These are phyloP conservation scores for Pichia sp. DNA, from an alignment of 1,139 yeast genomes.

Conservation along the genomic window DNA sequence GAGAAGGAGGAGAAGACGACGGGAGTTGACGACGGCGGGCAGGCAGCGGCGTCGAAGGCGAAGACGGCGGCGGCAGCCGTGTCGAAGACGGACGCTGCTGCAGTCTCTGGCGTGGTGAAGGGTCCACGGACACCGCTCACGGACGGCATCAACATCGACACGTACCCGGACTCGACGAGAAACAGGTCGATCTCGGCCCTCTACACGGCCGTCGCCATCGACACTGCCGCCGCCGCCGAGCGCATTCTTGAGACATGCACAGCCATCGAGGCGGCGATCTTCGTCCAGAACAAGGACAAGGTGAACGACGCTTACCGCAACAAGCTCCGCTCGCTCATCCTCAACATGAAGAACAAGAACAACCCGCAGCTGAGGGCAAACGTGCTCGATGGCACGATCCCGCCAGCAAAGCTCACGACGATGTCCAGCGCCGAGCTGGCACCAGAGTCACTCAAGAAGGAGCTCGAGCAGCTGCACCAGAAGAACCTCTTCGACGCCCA, in stretches of 20 bases:
- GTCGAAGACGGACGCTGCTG: too few species aligned
- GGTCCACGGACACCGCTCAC: slow-evolving; percentile 72
- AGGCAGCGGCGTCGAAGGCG: slow-evolving; percentile 9
- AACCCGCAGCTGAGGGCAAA: slow-evolving; percentile 79
- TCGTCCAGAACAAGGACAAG: slow-evolving; percentile 50
- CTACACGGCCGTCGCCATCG: slow-evolving; percentile 85
- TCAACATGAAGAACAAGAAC: slow-evolving; percentile 82
- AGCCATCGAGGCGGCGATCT: slow-evolving; percentile 71
- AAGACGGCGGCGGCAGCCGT: slow-evolving; percentile 2
- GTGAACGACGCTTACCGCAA: slow-evolving; percentile 63
- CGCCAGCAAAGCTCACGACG: slow-evolving; percentile 59
- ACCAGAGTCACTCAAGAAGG: slow-evolving; percentile 80
- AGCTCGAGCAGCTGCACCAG: slow-evolving; percentile 78
- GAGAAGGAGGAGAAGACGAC: background rate
- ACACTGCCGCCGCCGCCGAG: slow-evolving; percentile 54
- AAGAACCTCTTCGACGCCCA: slow-evolving; percentile 94
- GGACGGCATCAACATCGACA: slow-evolving; percentile 69
- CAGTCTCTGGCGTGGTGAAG: slow-evolving; percentile 35
- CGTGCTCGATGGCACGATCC: slow-evolving; percentile 59
- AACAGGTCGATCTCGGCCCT: slow-evolving; percentile 80
- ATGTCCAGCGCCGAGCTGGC: slow-evolving; percentile 96
- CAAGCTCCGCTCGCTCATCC: slow-evolving; percentile 75
- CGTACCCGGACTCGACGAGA: slow-evolving; percentile 68
- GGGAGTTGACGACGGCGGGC: too few species aligned
- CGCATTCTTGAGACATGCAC: slow-evolving; percentile 61